phyloP scores from a whole-genome alignment of 805 yeast genomes.

The Sugiyamaella floridensis region DNA sequence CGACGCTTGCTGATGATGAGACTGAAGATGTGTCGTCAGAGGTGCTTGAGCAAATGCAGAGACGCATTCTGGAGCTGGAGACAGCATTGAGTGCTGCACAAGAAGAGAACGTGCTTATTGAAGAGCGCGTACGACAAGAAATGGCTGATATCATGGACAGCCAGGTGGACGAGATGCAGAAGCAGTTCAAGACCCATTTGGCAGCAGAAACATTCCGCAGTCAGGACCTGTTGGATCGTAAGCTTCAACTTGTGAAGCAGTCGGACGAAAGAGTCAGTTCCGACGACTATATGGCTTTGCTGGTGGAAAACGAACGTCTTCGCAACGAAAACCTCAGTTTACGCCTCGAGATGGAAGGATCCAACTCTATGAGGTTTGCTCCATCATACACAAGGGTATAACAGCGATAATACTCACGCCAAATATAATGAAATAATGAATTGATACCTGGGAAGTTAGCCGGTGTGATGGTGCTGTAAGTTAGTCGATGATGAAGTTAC shows the following conservation, averaged over 20 bases:
- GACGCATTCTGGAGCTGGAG: slow-evolving; percentile 20
- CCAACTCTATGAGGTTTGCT: neutral
- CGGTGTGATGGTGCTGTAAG: too few relatives aligned
- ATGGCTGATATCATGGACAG: slow-evolving; percentile 27
- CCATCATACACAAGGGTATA: neutral
- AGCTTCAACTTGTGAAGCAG: slow-evolving; percentile 16
- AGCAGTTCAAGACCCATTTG: slow-evolving; percentile 20
- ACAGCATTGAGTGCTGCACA: slow-evolving; percentile 5
- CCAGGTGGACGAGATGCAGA: slow-evolving; percentile 24
- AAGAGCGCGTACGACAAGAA: slow-evolving; percentile 22
- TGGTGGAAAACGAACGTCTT: slow-evolving; percentile 5
- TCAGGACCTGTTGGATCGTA: slow-evolving; percentile 19
- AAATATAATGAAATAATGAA: too few relatives aligned
- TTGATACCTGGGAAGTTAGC: too few relatives aligned
- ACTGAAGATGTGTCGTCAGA: neutral
- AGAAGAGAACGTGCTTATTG: slow-evolving; percentile 16
- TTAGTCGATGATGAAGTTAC: too few relatives aligned
- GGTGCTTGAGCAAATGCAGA: neutral
- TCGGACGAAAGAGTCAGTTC: neutral
- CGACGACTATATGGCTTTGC: slow-evolving; percentile 2
- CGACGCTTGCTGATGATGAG: neutral
- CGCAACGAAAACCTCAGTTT: slow-evolving; percentile 2
- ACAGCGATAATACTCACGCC: too few relatives aligned
- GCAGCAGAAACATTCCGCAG: slow-evolving; percentile 14
- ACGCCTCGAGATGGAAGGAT: slow-evolving; percentile 1